These are phyloP conservation scores for Neofusicoccum ribis DNA, from an alignment of 2,329 filamentous ascomycete species.

Conservation along the genomic window DNA sequence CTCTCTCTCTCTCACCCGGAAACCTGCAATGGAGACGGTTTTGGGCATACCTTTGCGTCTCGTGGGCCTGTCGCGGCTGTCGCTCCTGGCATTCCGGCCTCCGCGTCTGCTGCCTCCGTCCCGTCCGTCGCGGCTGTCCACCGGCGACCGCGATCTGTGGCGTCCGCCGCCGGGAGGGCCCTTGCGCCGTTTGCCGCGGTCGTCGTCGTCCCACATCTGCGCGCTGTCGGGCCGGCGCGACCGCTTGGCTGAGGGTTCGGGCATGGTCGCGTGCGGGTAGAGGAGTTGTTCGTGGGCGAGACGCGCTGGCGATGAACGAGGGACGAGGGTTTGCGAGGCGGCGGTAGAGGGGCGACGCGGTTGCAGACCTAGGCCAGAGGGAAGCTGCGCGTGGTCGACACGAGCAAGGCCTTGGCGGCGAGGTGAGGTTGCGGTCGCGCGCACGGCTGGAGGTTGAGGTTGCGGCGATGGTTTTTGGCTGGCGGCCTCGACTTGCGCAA, in stretches of 20 bases:
- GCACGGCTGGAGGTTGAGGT: neutral
- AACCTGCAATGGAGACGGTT: too few species aligned
- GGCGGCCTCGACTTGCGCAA: too few species aligned
- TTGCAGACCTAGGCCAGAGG: too few species aligned
- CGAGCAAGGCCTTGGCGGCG: neutral
- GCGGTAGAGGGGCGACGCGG: neutral
- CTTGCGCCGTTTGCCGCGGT: neutral
- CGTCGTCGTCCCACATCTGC: constrained; percentile 22
- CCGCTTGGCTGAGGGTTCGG: constrained; percentile 21
- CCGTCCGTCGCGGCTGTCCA: constrained; percentile 20
- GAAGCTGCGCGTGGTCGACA: neutral
- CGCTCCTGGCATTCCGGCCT: constrained; percentile 25
- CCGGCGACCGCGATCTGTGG: constrained; percentile 27
- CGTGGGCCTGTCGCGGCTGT: constrained; percentile 14
- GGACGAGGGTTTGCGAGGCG: neutral
- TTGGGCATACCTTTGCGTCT: neutral
- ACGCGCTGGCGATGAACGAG: neutral
- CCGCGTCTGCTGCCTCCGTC: constrained; percentile 24
- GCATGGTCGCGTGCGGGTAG: constrained; percentile 7
- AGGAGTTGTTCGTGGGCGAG: neutral
- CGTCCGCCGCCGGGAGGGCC: constrained; percentile 24
- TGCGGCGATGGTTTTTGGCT: neutral
- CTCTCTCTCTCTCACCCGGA: neutral
- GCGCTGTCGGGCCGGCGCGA: constrained; percentile 20
- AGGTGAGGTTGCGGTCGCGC: neutral